Evolutionary conservation across 176 grass and related monocot genomes (phyloP), one percentile per base, ranked within the genome.

Genomic region (Areca catechu): DNA sequence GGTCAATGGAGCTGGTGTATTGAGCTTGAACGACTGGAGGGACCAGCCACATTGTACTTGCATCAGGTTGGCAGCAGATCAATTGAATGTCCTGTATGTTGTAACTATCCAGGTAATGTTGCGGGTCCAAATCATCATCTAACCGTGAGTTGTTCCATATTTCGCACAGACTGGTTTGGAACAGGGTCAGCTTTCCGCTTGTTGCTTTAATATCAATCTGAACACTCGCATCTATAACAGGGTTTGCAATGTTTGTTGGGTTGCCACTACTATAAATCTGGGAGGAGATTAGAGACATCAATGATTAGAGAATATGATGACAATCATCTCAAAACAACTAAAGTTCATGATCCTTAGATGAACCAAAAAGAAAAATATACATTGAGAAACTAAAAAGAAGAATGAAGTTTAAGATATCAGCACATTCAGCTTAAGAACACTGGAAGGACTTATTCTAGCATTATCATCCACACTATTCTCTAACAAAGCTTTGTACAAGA

Each of bases 241-340:
- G 92, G 55, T 96, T 96, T 61, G 92, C 92, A 76, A 96, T 96
- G 76, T 96, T 96, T 76, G 92, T 96, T 16, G 92, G 92, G 63
- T 96, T 96, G 47, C 92, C 92, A 24, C 92, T 96, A 74, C 92
- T 96, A 58, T 96, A 96, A 75, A 96, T 96, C 92, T 96, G 86
- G 60, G 71, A 83, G 48, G 64, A 68, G 25, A 63, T 54, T 43
- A 81, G 5, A 73, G 19, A 49, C 14, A 25, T 23, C 16, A 34
- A 43, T 43, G 34, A 43, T 43, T 43, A 43, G 34, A 43, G 34
- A 43, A 43, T 12, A 43, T 43, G 10, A 10, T 43, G 9, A 3
- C 34, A 43, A 43, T 1, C 34, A 43, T 43, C 34, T 43, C 34
- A 43, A 43, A 43, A 43, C 34, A 43, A 12, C 34, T 43, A 14